Percentiles rank a stretch among this genome's conserved stretches.
These are phyloP conservation scores for Colletotrichum shisoi DNA, from an alignment of 2,329 filamentous ascomycete genomes.

Conservation along the genomic window DNA sequence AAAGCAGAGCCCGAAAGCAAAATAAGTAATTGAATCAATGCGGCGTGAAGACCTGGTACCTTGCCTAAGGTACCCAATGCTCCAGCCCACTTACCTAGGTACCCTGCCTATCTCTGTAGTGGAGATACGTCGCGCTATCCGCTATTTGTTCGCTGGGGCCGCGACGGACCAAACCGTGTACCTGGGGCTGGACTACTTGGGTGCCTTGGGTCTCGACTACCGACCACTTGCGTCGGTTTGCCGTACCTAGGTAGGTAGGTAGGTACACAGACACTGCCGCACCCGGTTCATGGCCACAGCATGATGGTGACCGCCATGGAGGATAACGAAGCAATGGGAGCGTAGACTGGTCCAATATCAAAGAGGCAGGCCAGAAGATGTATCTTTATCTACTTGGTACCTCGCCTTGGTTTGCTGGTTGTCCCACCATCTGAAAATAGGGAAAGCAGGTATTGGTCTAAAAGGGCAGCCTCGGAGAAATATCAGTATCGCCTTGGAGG, in stretches of 20 bases:
- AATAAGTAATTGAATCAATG: slow-evolving; percentile 15
- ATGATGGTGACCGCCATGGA: not conserved
- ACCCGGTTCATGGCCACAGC: no score
- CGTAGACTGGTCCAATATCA: not conserved
- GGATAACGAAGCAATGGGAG: not conserved
- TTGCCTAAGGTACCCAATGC: slow-evolving; percentile 4
- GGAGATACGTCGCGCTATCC: slow-evolving; percentile 20
- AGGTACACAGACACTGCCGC: not conserved
- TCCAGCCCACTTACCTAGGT: not conserved
- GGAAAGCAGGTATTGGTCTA: not conserved
- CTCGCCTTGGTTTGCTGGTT: no score
- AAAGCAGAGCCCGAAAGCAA: slow-evolving; percentile 17
- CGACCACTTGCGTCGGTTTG: not conserved
- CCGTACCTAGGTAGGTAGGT: not conserved
- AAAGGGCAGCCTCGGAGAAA: not conserved
- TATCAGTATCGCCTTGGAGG: not conserved
- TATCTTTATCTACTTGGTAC: no score
- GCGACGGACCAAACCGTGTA: slow-evolving; percentile 32
- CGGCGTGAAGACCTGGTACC: slow-evolving; percentile 12
- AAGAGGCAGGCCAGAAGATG: no score
- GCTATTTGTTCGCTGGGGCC: not conserved
- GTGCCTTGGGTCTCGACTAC: not conserved
- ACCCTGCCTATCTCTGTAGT: not conserved
- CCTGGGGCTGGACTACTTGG: slow-evolving; percentile 11
- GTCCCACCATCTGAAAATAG: no score